Evolutionary conservation across 495 filamentous ascomycete species (phyloP).

Genomic region (Lichina pygmaea): DNA sequence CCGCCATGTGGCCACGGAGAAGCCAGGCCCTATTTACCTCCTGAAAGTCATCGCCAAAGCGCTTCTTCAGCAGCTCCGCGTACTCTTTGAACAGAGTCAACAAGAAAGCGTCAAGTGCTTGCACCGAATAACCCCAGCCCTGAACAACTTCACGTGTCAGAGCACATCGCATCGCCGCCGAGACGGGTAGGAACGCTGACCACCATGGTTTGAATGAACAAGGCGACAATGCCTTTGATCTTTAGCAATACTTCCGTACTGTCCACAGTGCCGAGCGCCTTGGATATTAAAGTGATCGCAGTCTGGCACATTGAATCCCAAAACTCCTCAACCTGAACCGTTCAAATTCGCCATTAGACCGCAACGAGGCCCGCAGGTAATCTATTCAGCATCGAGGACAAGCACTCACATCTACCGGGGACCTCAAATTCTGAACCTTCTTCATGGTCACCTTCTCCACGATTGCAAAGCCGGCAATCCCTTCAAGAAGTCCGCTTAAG

Average conservation of each 20-base stretch:
- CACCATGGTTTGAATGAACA: conserved; percentile 97
- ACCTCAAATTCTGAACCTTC: conserved; percentile 53
- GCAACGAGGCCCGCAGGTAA: too few species aligned
- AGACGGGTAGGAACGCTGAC: conserved; percentile 13
- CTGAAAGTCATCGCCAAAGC: conserved; percentile 81
- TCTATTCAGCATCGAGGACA: too few species aligned
- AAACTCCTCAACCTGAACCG: conserved; percentile 57
- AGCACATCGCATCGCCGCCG: not conserved
- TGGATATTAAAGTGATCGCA: conserved; percentile 52
- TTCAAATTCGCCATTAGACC: too few species aligned
- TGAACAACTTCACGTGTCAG: conserved; percentile 13
- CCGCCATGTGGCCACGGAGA: not conserved
- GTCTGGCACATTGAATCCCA: conserved; percentile 96
- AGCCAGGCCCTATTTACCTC: conserved; percentile 24
- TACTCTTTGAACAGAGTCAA: conserved; percentile 79
- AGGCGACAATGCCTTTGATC: conserved; percentile 69
- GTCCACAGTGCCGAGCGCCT: conserved; percentile 44
- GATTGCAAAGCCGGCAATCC: conserved; percentile 89
- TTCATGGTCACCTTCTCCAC: conserved; percentile 85
- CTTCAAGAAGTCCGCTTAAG: conserved; percentile 66
- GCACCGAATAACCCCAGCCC: conserved; percentile 76
- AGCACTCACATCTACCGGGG: conserved; percentile 47
- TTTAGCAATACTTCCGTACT: conserved; percentile 69
- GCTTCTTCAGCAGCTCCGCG: conserved; percentile 63
- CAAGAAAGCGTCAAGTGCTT: conserved; percentile 53